These are phyloP conservation scores for Candida glucosophila DNA, from an alignment of 1,139 yeast species.

Conservation along the genomic window DNA sequence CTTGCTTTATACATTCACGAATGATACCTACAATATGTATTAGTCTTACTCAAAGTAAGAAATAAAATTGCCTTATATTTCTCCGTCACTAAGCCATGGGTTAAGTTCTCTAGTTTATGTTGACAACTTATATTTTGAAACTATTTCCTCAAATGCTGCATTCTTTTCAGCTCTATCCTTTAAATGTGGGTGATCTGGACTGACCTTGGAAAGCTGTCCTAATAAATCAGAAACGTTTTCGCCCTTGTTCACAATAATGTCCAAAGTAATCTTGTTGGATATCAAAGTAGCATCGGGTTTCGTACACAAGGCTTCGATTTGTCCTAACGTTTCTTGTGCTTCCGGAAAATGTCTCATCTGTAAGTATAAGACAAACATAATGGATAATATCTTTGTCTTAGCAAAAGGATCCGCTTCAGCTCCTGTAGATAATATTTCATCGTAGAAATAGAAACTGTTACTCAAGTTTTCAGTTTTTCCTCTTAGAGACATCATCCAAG, in stretches of 20 bases:
- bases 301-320: conserved; percentile 25
- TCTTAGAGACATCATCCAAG: conserved; percentile 48
- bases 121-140: conserved; percentile 35
- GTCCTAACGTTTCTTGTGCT: conserved; percentile 39
- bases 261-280: conserved; percentile 50
- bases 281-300: conserved; percentile 41
- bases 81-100: neutral
- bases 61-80: neutral
- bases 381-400: conserved; percentile 26
- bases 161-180: conserved; percentile 45
- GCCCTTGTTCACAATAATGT: conserved; percentile 41
- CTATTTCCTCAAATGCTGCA: conserved; percentile 48
- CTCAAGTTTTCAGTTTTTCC: conserved; percentile 53
- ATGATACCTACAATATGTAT: neutral
- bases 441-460: conserved; percentile 63
- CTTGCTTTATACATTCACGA: neutral
- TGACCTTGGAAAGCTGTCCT: conserved; percentile 28
- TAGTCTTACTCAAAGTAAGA: neutral
- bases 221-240: conserved; percentile 32
- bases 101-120: neutral
- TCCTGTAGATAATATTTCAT: conserved; percentile 51
- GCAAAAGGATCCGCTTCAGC: conserved; percentile 31
- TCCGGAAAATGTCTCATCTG: conserved; percentile 39
- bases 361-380: conserved; percentile 33
- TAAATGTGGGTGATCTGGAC: conserved; percentile 44